Conservation (phyloP, 495 filamentous ascomycete genomes). For the Amniculicola lignicola region DNA sequence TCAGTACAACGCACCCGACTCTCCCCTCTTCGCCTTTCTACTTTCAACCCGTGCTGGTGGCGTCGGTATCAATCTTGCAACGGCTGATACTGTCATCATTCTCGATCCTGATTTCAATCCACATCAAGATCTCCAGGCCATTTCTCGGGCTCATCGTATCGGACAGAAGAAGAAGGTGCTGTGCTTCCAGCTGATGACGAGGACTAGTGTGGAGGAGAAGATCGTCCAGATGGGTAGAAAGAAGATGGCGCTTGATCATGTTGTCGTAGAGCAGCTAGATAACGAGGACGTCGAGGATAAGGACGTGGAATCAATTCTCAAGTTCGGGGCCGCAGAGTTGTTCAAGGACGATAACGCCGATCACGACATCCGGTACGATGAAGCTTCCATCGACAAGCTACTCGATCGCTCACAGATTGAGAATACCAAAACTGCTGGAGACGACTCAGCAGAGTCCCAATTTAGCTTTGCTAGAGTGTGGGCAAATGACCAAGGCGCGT, state of each 20-base stretch:
- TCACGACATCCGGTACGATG: conserved; percentile 72
- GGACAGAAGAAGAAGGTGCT: conserved; percentile 94
- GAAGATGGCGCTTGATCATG: conserved; percentile 91
- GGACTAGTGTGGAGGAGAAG: conserved; percentile 85
- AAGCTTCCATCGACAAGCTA: conserved; percentile 75
- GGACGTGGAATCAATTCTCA: conserved; percentile 84
- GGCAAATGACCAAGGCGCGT: conserved; percentile 71
- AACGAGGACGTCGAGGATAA: conserved; percentile 67
- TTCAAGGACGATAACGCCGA: conserved; percentile 70
- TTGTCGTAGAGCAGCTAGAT: conserved; percentile 87
- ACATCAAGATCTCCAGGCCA: conserved; percentile 93
- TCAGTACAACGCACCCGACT: conserved; percentile 81
- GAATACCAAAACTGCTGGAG: conserved; percentile 57
- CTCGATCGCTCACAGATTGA: conserved; percentile 82
- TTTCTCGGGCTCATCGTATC: conserved; percentile 92
- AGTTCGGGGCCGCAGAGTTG: conserved; percentile 79
- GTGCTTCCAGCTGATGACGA: conserved; percentile 89
- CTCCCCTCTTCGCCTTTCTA: conserved; percentile 80
- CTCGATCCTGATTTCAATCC: conserved; percentile 98
- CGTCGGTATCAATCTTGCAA: conserved; percentile 96
- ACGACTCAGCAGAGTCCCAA: conserved; percentile 65
- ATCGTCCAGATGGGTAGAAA: conserved; percentile 94
- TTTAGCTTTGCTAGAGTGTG: conserved; percentile 92
- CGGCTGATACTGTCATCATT: conserved; percentile 96
- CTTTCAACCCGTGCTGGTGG: conserved; percentile 92